Percentiles rank a stretch among this genome's conserved stretches.
These are phyloP conservation scores for Colletotrichum camelliae DNA, from an alignment of 2,329 filamentous ascomycete species.

Conservation along the genomic window DNA sequence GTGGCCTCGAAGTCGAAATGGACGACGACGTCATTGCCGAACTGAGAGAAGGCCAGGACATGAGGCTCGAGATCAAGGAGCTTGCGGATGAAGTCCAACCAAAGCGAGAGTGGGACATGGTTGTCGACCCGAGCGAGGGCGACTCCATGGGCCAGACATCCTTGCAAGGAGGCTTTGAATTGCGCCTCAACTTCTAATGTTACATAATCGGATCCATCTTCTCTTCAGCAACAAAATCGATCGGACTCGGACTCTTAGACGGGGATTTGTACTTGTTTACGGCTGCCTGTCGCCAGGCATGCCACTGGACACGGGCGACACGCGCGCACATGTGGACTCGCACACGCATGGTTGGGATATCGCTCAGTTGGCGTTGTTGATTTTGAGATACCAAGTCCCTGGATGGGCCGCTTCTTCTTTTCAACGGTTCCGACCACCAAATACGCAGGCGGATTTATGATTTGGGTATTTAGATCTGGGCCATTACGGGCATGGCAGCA, in stretches of 20 bases:
- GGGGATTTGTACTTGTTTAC: not conserved
- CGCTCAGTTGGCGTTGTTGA: conserved; percentile 23
- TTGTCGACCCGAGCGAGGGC: conserved; percentile 52
- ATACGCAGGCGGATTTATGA: conserved; percentile 10
- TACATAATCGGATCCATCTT: conserved; percentile 11
- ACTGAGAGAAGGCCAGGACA: conserved; percentile 89
- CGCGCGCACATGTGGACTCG: conserved; percentile 2
- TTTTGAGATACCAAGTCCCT: conserved; percentile 25
- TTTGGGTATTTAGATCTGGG: conserved; percentile 20
- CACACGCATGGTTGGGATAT: conserved; percentile 21
- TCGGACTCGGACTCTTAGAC: not conserved
- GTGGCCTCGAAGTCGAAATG: conserved; percentile 82
- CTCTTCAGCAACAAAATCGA: conserved; percentile 10
- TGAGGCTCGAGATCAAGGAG: conserved; percentile 73
- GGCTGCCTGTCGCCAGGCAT: conserved; percentile 1
- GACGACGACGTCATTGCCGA: conserved; percentile 89
- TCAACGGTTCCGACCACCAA: conserved; percentile 15
- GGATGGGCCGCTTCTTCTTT: conserved; percentile 19
- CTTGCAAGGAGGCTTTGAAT: conserved; percentile 42
- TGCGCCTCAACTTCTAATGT: conserved; percentile 52
- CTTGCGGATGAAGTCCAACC: conserved; percentile 40
- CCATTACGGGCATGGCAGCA: conserved; percentile 13
- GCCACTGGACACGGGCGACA: conserved; percentile 2
- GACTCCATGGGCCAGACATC: conserved; percentile 36
- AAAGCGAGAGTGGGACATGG: conserved; percentile 69